Conservation (phyloP, 768 basidiomycete genomes). For the Suillus cothurnatus region DNA sequence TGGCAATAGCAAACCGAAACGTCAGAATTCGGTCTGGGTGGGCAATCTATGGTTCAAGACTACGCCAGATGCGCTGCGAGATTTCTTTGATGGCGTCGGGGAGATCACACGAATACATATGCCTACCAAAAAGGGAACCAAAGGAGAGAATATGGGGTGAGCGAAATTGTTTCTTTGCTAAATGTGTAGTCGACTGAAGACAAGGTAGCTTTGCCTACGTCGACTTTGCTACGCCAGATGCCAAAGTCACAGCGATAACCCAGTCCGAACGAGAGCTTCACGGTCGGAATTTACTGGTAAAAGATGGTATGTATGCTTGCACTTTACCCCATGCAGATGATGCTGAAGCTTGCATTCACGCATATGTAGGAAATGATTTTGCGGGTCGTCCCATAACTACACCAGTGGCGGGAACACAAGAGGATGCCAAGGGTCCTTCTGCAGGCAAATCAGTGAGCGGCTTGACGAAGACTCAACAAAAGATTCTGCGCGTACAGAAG, state of each 20-base stretch:
- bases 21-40: conserved; percentile 92
- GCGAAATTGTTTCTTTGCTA: conserved; percentile 29
- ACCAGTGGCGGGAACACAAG: conserved; percentile 34
- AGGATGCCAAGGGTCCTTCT: conserved; percentile 34
- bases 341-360: background rate
- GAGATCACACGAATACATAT: conserved; percentile 83
- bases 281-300: conserved; percentile 89
- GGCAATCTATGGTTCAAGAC: conserved; percentile 95
- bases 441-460: conserved; percentile 31
- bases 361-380: conserved; percentile 66
- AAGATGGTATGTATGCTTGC: conserved; percentile 65
- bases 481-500: conserved; percentile 76
- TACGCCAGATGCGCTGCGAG: conserved; percentile 65
- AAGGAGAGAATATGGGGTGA: conserved; percentile 79
- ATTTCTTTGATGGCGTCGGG: conserved; percentile 71
- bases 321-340: conserved; percentile 9
- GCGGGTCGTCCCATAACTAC: conserved; percentile 62
- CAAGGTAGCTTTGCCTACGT: conserved; percentile 88
- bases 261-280: conserved; percentile 82
- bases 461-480: conserved; percentile 71
- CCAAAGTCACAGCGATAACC: conserved; percentile 72
- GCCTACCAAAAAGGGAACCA: conserved; percentile 71
- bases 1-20: conserved; percentile 42
- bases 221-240: conserved; percentile 82
- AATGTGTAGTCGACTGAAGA: background rate